Evolutionary conservation across 2,329 filamentous ascomycete species (phyloP), one percentile per base, ranked within the genome.

Genomic region (Sarocladium oryzae): DNA sequence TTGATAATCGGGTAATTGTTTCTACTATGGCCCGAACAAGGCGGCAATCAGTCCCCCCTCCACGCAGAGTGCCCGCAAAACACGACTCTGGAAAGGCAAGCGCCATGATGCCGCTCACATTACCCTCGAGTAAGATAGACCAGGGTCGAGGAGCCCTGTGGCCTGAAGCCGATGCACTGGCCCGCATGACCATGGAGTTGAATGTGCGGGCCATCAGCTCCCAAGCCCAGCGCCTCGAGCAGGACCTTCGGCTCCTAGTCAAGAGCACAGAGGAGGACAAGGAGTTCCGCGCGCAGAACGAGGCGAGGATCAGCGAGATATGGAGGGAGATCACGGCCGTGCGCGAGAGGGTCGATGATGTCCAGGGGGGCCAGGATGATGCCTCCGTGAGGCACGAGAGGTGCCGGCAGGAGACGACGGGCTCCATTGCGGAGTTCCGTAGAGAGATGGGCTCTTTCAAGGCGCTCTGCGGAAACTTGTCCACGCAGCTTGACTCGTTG

Each of bases 181-280:
- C 67, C 4, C 58, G 55, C 37, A 69, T 69, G 63, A 68, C 63
- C 5, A 56, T 64, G n/a, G 67, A 70, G 55, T 62, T 69, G 50
- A 64, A 61, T 52, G 53, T 70, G 32, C 65, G 62, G 33, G 52
- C 58, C 28, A 53, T 69, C 21, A 49, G 53, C 24, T 51, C 52
- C 20, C 61, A 64, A 45, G 61, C 62, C 1, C 57, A 62, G 37
- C 57, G 59, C 3, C 60, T 69, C 2, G 61, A 68, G 50, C 54
- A 54, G 2, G 61, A 67, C 9, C 51, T 70, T 24, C 52, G 51
- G 6, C 51, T 53, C 16, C 61, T 70, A 6, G 58, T 62, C 7
- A 15, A 33, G 6, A 50, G 51, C 15, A 67, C 62, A 2, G 54
- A 55, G 7, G 51, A 61, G 8, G 60, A 69, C 32, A 57, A 59